Percentiles rank a stretch among this genome's conserved stretches.
phyloP scores from a whole-genome alignment of 2,329 filamentous ascomycete genomes.

The Aspergillus ochraceoroseus region DNA sequence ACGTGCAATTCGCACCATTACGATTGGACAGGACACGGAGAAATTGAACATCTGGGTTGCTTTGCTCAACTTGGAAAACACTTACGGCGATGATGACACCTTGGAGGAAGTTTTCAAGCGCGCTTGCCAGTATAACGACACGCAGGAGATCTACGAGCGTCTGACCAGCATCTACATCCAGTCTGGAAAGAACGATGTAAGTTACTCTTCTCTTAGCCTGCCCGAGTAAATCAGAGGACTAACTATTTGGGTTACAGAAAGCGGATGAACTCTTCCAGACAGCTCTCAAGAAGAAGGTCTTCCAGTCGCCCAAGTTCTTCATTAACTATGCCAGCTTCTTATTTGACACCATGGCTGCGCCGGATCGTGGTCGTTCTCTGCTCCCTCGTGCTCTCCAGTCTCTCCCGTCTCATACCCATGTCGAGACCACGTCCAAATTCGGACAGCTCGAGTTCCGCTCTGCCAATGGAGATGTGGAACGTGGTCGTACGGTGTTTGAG shows the following conservation, averaged over 20 bases:
- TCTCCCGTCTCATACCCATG: slow-evolving; percentile 64
- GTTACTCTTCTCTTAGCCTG: slow-evolving; percentile 25
- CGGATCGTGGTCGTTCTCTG: slow-evolving; percentile 70
- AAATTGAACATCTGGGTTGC: slow-evolving; percentile 96
- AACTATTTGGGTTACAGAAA: slow-evolving; percentile 54
- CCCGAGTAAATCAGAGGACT: slow-evolving; percentile 8
- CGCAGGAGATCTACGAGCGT: slow-evolving; percentile 81
- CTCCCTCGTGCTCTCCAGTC: slow-evolving; percentile 80
- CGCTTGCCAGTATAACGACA: slow-evolving; percentile 89
- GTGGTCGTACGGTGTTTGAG: slow-evolving; percentile 91
- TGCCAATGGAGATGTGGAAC: slow-evolving; percentile 74
- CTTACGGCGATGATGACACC: slow-evolving; percentile 76
- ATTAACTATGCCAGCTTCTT: slow-evolving; percentile 93
- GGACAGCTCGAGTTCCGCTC: slow-evolving; percentile 88
- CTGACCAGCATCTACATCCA: slow-evolving; percentile 93
- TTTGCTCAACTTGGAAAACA: slow-evolving; percentile 87
- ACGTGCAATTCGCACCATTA: slow-evolving; percentile 84
- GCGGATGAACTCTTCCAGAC: slow-evolving; percentile 82
- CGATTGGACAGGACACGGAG: slow-evolving; percentile 82
- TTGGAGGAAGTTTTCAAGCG: slow-evolving; percentile 84
- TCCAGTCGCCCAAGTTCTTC: slow-evolving; percentile 75
- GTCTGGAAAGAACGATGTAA: slow-evolving; percentile 75
- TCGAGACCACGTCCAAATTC: slow-evolving; percentile 78
- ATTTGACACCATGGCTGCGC: slow-evolving; percentile 64
- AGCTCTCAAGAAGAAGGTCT: slow-evolving; percentile 87